Base-by-base conservation (phyloP, 2,329 filamentous ascomycete species). In the Aspergillus hortae region DNA sequence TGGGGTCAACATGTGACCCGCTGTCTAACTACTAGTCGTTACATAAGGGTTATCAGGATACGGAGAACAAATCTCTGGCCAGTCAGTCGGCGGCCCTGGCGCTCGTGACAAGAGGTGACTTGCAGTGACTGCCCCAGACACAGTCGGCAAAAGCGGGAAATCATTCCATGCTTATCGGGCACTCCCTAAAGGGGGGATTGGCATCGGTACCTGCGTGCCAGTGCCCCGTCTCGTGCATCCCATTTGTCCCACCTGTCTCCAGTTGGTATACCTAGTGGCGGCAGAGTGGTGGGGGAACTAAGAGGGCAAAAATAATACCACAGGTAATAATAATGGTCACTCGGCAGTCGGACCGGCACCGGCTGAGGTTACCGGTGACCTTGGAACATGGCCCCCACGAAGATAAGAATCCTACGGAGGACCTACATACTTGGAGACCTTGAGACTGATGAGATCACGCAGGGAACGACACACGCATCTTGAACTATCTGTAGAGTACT, bases 151-250 rank as follows among this genome's bases (percentile, higher is more conserved):
- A 51, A 36, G 27, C 49, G 49, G 49, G 21, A 42, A 51, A 36
- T 45, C 33, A 36, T 14, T 14, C 33, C 12, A 36, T 36, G 12
- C 33, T 14, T 15, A 14, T 14, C 15, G 12, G 15, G 4, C 11
- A 4, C 4, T 36, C 33, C 12, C 4, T 6, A 15, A 4, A n/a
- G 33, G 33, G 11, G 33, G 33, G 33, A 12, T 48, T 50, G 47
- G 44, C 43, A 52, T 44, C 50, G 50, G 58, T 60, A 60, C 58
- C 58, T 60, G 58, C 58, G 58, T 60, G 45, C 35, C 43, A 40
- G 52, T 49, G 51, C 48, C 49, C 50, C 7, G 25, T 27, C 7
- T 27, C 25, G 25, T 27, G 25, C 25, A 27, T 27, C 52, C 55
- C 52, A 50, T 57, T 51, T 53, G 49, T 58, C 49, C 57, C 53